Base-by-base conservation (phyloP, 495 filamentous ascomycete genomes). In the Neurospora hispaniola region DNA sequence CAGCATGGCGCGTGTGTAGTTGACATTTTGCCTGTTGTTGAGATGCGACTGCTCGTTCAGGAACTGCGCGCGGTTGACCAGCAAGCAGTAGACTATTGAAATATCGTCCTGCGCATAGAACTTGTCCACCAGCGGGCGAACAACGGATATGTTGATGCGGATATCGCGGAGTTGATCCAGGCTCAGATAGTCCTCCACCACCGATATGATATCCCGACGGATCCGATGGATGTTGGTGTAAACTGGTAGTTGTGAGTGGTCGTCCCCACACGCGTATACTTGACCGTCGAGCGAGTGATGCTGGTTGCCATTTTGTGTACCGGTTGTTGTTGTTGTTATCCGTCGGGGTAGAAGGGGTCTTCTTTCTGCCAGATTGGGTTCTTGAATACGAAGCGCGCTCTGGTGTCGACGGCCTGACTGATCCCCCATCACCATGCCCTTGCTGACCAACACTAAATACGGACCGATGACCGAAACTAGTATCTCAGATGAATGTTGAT, bases 41-140 rank as follows among this genome's bases (percentile, higher is more conserved):
- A 91, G 85, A 75, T 88, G 87, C 1, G 83, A 80, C 78, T 92
- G 91, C 75, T 92, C 89, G 44, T 86, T 82, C 16, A 91, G 82
- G 78, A 93, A 93, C 73, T 91, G 88, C 4, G 86, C 84, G 39
- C 89, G 83, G 77, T 93, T 93, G 71, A 93, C 90, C 11, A 93
- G 85, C 46, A 93, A 84, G 76, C 90, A 92, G 78, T 92, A 93
- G 43, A 82, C 80, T 46, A 91, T 86, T 3, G 90, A 92, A 44
- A 91, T 88, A 79, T 93, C 91, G 69, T 90, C 83, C 68, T 85
- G 83, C 73, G 90, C 88, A 76, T 91, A 92, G 4, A 92, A 82
- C 73, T 88, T 89, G 77, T 92, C 89, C 23, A 93, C 89, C 20
- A 92, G 79, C 7, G 91, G 90, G 70, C 90, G 85, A 5, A 92